phyloP scores from a whole-genome alignment of 331 rosid genomes.

The Acacia concinna region DNA sequence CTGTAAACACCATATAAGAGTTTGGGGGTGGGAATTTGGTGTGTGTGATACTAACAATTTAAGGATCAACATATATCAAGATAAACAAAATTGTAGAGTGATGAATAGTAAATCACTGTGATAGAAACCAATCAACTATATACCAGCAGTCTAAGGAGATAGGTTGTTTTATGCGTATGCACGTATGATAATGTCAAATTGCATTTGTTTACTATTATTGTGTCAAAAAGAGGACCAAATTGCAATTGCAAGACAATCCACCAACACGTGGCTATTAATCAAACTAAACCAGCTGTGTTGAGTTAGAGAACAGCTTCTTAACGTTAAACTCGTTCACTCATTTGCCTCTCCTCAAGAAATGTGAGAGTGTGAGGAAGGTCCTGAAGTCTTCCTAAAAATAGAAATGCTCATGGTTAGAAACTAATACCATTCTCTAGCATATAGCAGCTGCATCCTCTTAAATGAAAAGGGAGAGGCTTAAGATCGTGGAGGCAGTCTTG shows the following conservation, averaged over 20 bases:
- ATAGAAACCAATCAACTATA: conserved; percentile 6
- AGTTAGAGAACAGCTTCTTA: conserved; percentile 1
- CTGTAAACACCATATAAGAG: neutral
- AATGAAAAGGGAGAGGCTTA: neutral
- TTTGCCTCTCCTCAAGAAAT: neutral
- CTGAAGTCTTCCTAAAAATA: neutral
- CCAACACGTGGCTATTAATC: neutral
- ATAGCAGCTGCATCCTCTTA: neutral
- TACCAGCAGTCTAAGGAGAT: neutral
- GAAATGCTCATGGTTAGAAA: neutral
- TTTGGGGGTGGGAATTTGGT: neutral
- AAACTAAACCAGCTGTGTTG: neutral
- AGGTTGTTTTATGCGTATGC: neutral
- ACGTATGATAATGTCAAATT: neutral
- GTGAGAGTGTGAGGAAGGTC: neutral
- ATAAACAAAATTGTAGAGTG: neutral
- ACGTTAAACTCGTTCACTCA: neutral
- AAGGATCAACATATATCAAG: neutral
- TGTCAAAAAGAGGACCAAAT: neutral
- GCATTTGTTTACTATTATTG: neutral
- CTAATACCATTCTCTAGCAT: neutral
- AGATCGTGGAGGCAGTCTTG: conserved; percentile 10
- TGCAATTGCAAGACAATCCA: neutral
- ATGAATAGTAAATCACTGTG: neutral
- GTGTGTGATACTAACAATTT: conserved; percentile 1